Conservation (phyloP, 352 stramenopile species). For the Phytophthora hybrid region DNA sequence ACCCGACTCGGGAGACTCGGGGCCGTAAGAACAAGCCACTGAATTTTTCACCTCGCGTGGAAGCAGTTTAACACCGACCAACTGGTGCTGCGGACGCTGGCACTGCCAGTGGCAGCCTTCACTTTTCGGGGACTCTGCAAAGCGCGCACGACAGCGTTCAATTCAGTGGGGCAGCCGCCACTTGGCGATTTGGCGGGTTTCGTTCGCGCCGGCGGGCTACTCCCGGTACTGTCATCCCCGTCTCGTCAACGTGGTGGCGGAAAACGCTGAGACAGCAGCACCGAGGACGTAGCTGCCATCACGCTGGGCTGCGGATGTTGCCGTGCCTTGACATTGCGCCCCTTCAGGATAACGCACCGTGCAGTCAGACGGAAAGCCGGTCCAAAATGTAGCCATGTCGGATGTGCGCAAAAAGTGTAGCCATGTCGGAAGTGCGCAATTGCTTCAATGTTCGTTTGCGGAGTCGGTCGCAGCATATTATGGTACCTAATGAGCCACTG, state of each 20-base stretch:
- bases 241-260: background rate
- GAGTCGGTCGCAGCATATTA: background rate
- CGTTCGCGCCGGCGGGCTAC: constrained; percentile 20
- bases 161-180: constrained; percentile 1
- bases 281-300: background rate
- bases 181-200: constrained; percentile 8
- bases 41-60: constrained; percentile 26
- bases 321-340: background rate
- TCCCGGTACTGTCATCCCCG: too few relatives aligned
- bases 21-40: constrained; percentile 19
- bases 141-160: constrained; percentile 1
- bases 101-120: too few relatives aligned
- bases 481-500: too few relatives aligned
- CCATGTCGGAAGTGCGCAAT: background rate
- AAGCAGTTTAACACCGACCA: constrained; percentile 9
- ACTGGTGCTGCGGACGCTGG: background rate
- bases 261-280: constrained; percentile 14
- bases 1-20: background rate
- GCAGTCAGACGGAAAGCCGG: constrained; percentile 8
- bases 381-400: constrained; percentile 27
- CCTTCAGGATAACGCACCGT: constrained; percentile 28
- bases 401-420: constrained; percentile 18
- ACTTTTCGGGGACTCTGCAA: too few relatives aligned
- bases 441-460: background rate
- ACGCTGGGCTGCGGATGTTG: background rate